Evolutionary conservation across 352 stramenopile genomes (phyloP).

Genomic region (Saprolegnia parasitica): DNA sequence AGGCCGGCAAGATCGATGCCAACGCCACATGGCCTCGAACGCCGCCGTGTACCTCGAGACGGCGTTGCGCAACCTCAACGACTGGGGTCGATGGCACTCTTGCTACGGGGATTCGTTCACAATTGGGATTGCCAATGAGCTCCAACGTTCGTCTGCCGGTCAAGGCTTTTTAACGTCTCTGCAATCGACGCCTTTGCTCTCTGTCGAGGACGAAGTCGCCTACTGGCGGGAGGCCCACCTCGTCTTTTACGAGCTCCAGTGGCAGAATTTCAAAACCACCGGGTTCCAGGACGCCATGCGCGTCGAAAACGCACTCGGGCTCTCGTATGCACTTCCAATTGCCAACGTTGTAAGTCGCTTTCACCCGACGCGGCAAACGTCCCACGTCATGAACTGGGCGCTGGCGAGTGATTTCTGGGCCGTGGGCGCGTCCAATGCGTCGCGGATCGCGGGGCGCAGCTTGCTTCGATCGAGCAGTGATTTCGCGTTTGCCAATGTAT

Average conservation of each 20-base stretch:
- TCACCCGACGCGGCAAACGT: constrained; percentile 4
- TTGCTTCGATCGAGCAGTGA: neutral
- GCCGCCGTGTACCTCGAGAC: constrained; percentile 21
- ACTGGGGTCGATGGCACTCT: neutral
- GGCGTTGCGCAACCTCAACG: neutral
- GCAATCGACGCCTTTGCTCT: neutral
- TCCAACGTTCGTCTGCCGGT: neutral
- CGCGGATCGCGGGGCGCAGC: neutral
- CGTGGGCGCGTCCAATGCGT: neutral
- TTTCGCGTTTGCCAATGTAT: constrained; percentile 3
- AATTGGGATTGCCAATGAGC: neutral
- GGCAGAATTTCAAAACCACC: constrained; percentile 28
- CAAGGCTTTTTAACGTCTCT: neutral
- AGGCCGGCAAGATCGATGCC: neutral
- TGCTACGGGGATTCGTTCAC: neutral
- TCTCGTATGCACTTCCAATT: neutral
- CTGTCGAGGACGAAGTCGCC: neutral
- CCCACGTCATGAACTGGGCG: constrained; percentile 20
- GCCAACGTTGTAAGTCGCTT: neutral
- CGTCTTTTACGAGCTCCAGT: neutral
- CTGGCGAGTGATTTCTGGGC: constrained; percentile 25
- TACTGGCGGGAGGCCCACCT: neutral
- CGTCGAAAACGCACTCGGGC: constrained; percentile 2
- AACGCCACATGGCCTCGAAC: neutral
- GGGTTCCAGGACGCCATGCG: neutral